Evolutionary conservation across 2,329 filamentous ascomycete species (phyloP).

Genomic region (Claviceps sp.): DNA sequence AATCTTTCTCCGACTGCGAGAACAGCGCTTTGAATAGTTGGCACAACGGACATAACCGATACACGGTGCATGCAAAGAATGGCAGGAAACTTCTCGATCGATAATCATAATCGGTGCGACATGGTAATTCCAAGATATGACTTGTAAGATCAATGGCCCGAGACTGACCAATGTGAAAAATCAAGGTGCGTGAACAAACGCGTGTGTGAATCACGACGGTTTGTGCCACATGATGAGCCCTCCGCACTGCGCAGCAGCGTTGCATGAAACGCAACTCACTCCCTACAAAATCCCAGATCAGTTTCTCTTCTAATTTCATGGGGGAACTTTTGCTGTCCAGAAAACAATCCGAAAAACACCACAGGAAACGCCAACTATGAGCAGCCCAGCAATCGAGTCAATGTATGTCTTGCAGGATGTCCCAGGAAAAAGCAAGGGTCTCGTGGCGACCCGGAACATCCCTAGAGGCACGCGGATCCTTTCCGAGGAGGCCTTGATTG

Average conservation of each 20-base stretch:
- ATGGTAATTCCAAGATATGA: too few species aligned
- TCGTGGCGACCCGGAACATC: background rate
- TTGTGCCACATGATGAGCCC: too few species aligned
- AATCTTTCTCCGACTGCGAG: background rate
- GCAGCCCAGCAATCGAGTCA: background rate
- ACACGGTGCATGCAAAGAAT: background rate
- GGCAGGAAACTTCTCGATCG: too few species aligned
- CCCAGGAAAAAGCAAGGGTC: background rate
- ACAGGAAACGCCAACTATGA: background rate
- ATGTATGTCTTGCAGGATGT: background rate
- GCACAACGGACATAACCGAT: too few species aligned
- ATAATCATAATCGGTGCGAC: too few species aligned
- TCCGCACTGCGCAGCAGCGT: too few species aligned
- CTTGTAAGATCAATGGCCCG: too few species aligned
- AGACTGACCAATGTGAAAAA: too few species aligned
- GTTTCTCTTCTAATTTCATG: background rate
- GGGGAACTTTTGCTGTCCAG: background rate
- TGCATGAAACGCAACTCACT: background rate
- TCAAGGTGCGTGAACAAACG: background rate
- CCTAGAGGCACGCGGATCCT: background rate
- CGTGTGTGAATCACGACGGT: too few species aligned
- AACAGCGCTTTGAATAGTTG: too few species aligned
- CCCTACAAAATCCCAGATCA: background rate
- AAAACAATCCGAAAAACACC: background rate
- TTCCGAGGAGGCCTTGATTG: background rate